These are phyloP conservation scores for Crepidotus sp. DNA, from an alignment of 1,284 basidiomycete species.

Conservation along the genomic window DNA sequence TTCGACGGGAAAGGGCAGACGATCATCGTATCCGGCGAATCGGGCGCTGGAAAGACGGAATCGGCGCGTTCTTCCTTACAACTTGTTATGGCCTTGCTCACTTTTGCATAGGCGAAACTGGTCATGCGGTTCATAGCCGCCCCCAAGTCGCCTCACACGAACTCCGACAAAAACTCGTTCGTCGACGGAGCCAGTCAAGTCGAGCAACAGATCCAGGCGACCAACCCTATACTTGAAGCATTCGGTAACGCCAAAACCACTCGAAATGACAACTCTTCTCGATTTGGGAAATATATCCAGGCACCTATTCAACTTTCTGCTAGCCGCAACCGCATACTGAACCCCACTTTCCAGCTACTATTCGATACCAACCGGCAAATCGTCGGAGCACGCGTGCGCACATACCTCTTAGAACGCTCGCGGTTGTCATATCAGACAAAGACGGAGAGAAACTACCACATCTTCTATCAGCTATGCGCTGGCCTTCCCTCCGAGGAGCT, in stretches of 20 bases:
- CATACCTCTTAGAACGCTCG: constrained; percentile 96
- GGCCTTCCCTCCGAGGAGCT: constrained; percentile 91
- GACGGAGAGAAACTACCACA: constrained; percentile 98
- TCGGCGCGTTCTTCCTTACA: too few relatives aligned
- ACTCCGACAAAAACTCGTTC: constrained; percentile 22
- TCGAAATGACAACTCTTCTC: constrained; percentile 97
- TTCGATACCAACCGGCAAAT: constrained; percentile 95
- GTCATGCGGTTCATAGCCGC: constrained; percentile 99
- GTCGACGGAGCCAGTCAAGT: constrained; percentile 85
- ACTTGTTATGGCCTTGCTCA: too few relatives aligned
- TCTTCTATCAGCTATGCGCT: constrained; percentile 98
- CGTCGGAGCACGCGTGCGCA: constrained; percentile 94
- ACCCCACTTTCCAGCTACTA: constrained; percentile 57
- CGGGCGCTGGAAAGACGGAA: constrained; percentile 82
- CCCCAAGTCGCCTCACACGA: constrained; percentile 9
- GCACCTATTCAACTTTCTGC: constrained; percentile 34
- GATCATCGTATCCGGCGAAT: constrained; percentile 98
- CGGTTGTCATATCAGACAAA: constrained; percentile 95
- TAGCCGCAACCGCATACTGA: constrained; percentile 1
- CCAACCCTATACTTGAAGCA: constrained; percentile 98
- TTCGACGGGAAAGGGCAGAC: constrained; percentile 94
- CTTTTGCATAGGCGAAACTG: constrained; percentile 73
- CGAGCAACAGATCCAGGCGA: constrained; percentile 94
- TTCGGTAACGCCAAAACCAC: constrained; percentile 99
- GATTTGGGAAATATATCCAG: constrained; percentile 99